Base-by-base conservation (phyloP, 345 rosid species). In the Excoecaria agallocha region DNA sequence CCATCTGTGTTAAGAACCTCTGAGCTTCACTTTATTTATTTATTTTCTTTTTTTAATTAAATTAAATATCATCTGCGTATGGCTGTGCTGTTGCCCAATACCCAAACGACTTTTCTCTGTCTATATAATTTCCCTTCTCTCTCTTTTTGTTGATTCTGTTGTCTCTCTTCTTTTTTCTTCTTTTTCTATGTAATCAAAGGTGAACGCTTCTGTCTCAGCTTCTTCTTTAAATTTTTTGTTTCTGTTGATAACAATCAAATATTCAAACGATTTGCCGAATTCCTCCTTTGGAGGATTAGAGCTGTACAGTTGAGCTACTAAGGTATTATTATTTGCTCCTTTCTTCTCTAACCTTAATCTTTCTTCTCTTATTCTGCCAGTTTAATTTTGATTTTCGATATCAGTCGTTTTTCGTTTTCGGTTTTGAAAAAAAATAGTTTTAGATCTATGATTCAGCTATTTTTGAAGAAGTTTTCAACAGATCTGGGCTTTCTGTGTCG, bases 251-350 rank as follows among this genome's bases (percentile, higher is more conserved):
- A 11, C n/a, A n/a, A 17, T 48, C 37, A 22, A 8, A 51, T 25
- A 19, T 37, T 17, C 20, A 20, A 17, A 41, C 62, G 41, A 52
- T 43, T 39, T 2, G 16, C 6, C 71, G 8, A 9, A 62, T 22
- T 48, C 30, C 37, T 43, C 17, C 30, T 30, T 41, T 8, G 9
- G 68, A 63, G 15, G 72, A 37, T 16, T 16, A 62, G 66, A 51
- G 71, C 52, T 83, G 85, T 78, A 80, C 84, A 82, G 60, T 52
- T 57, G 12, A 41, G 43, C 41, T 15, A 37, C 77, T 79, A 57
- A 78, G 85, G 83, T 77, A 79, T 37, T 4, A 11, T 59, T 3
- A 52, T 1, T 41, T 22, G 11, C 7, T 49, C n/a, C 37, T 15
- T 30, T 24, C 12, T 37, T 5, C 25, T 17, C 54, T 45, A 35